Conservation (phyloP, 768 basidiomycete genomes). For the Termitomyces sp. region DNA sequence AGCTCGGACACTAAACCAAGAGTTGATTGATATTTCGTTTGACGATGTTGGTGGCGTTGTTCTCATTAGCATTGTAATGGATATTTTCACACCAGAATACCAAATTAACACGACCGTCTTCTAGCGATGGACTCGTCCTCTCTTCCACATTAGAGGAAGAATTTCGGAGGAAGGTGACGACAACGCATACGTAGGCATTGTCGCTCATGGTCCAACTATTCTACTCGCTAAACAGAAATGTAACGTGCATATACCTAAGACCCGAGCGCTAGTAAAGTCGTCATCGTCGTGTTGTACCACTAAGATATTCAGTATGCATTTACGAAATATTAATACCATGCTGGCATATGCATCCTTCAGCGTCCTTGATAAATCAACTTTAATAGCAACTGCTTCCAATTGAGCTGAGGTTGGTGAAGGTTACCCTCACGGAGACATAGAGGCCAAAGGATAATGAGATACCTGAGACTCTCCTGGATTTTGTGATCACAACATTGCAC, state of each 20-base stretch:
- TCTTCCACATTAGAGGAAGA: neutral
- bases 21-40: neutral
- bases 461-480: neutral
- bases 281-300: neutral
- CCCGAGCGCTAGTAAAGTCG: no score
- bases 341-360: neutral
- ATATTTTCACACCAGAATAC: neutral
- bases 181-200: neutral
- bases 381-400: no score
- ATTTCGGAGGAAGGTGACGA: neutral
- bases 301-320: neutral
- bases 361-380: neutral
- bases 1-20: neutral
- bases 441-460: no score
- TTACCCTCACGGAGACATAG: neutral
- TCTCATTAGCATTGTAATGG: neutral
- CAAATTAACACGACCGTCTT: conserved; percentile 49
- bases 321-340: neutral
- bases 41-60: conserved; percentile 2
- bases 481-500: neutral
- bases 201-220: neutral
- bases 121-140: neutral
- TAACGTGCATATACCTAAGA: neutral
- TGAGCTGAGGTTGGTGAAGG: neutral
- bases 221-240: no score